These are phyloP conservation scores for Leishmania mexicana DNA, from an alignment of 208 protist genomes.

Conservation along the genomic window DNA sequence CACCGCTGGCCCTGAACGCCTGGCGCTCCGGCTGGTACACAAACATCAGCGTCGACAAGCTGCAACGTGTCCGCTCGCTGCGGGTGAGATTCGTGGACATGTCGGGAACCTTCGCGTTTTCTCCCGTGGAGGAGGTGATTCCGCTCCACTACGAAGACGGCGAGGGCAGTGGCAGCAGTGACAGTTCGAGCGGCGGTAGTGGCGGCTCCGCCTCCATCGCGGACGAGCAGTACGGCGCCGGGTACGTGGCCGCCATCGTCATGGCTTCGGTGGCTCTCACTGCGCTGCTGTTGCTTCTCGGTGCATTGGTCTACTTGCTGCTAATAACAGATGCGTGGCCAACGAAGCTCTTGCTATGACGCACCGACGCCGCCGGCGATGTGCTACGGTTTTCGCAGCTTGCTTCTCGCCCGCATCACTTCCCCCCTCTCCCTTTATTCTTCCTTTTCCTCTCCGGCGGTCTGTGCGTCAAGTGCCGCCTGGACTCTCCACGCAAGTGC, in stretches of 20 bases:
- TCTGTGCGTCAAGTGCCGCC: not conserved
- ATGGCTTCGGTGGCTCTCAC: conserved; percentile 10
- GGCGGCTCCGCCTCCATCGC: not conserved
- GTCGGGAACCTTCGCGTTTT: conserved; percentile 13
- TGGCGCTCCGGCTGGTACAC: conserved; percentile 20
- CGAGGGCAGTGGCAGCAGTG: not conserved
- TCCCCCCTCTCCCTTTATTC: not conserved
- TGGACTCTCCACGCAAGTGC: not conserved
- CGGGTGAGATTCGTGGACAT: conserved; percentile 22
- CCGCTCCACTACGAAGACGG: conserved; percentile 7
- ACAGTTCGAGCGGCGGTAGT: not conserved
- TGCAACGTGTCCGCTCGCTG: conserved; percentile 16
- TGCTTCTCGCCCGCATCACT: not conserved
- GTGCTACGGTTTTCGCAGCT: not conserved
- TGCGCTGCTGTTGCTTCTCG: conserved; percentile 11
- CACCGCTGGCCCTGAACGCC: conserved; percentile 20
- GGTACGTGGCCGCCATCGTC: conserved; percentile 21
- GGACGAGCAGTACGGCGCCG: not conserved
- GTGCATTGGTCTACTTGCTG: conserved; percentile 1
- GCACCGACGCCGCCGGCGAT: not conserved
- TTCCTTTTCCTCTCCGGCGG: not conserved
- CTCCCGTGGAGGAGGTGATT: not conserved
- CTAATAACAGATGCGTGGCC: conserved; percentile 6
- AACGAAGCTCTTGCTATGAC: not conserved
- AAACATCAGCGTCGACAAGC: conserved; percentile 6